Conservation (phyloP, 1,284 basidiomycete species). For the Trametes hirsuta region DNA sequence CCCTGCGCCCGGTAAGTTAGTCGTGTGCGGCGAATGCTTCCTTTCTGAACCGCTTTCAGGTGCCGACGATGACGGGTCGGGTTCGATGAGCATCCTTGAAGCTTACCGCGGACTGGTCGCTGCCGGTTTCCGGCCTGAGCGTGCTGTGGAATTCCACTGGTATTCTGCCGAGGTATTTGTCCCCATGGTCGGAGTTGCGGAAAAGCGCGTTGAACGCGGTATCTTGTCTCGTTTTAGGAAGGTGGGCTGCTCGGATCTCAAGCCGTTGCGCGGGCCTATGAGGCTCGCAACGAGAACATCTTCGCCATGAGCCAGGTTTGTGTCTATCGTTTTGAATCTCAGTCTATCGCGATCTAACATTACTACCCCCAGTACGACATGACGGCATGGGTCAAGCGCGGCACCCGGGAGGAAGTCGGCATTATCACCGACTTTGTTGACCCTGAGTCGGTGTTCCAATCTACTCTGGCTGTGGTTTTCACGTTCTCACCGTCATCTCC, state of each 20-base stretch:
- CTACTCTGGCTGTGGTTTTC: background rate
- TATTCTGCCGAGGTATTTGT: constrained; percentile 82
- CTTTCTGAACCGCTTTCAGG: constrained; percentile 35
- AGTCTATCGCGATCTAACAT: constrained; percentile 21
- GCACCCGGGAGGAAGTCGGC: constrained; percentile 86
- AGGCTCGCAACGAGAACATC: constrained; percentile 63
- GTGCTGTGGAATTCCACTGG: constrained; percentile 94
- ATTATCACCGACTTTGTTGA: constrained; percentile 91
- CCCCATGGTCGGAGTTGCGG: constrained; percentile 11
- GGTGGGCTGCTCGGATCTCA: constrained; percentile 95
- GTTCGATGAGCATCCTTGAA: constrained; percentile 91
- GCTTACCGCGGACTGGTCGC: constrained; percentile 83
- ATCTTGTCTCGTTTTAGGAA: constrained; percentile 54
- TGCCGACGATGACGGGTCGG: constrained; percentile 91
- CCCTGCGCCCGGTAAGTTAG: constrained; percentile 75
- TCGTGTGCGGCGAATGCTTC: background rate
- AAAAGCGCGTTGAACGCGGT: constrained; percentile 10
- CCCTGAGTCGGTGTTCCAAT: constrained; percentile 44
- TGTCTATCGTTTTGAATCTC: constrained; percentile 23
- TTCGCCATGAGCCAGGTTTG: constrained; percentile 87
- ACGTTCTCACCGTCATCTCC: constrained; percentile 16
- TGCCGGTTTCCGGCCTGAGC: constrained; percentile 77
- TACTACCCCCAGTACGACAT: constrained; percentile 75
- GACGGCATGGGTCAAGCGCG: constrained; percentile 95
- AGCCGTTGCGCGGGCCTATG: constrained; percentile 85